Base-by-base conservation (phyloP, 2,329 filamentous ascomycete genomes). In the Endoconidiophora polonica region DNA sequence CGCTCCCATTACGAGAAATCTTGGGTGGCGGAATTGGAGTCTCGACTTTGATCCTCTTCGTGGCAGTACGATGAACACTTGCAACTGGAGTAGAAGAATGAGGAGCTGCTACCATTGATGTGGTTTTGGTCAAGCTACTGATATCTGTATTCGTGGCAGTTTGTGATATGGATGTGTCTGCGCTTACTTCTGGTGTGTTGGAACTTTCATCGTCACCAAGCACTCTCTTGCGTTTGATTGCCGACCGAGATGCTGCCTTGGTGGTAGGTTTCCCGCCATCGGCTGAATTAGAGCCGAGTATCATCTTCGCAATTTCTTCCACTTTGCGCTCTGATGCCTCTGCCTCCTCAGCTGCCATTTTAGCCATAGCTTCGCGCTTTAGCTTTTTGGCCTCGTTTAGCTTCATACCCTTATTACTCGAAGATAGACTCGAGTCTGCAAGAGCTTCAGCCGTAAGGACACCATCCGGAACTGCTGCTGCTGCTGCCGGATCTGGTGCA, bases 371-470 rank as follows among this genome's bases (percentile, higher is more conserved):
- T 61, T 84, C 78, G 49, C 77, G 69, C 64, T 85, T 85, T 9
- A 81, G 65, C 60, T 83, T 84, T 63, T 85, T 86, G 2, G 83
- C 79, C 57, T 85, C 81, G 59, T 86, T 86, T 22, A 86, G 68
- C 59, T 83, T 81, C 77, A 86, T 83, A 6, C 83, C 82, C 47
- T 81, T 73, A 61, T 86, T 83, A 59, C 77, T 78, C 12, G 79
- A 69, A 48, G 76, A 74, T 33, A 76, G 71, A 55, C 36, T 49
- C 24, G 84, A 79, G 33, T 82, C 76, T 29, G 70, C 71, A 42
- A 78, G 58, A 20, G 71, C 67, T 36, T 77, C 73, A 22, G 73
- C 65, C 52, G 73, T 77, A 43, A 80, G 72, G 1, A 76, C 76
- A 12, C 77, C 77, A 53, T 73, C 72, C 4, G 75, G 74, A 22